Percentiles rank a stretch among this genome's conserved stretches.
These are phyloP conservation scores for Penicillium sp. DNA, from an alignment of 2,329 filamentous ascomycete species.

Conservation along the genomic window DNA sequence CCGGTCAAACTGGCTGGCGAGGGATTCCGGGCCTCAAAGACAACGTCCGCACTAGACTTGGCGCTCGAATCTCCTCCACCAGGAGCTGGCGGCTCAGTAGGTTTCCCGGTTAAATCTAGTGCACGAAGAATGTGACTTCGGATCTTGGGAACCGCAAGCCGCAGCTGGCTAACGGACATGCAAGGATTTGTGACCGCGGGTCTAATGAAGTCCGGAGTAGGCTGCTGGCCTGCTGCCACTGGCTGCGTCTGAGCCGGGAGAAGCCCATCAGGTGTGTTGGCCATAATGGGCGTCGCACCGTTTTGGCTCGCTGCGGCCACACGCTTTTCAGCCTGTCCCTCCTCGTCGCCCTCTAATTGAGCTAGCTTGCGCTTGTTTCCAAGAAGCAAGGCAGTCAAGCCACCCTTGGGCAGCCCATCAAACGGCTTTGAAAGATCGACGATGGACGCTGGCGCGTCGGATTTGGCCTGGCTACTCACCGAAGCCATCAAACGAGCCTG, in stretches of 20 bases:
- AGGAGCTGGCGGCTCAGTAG: slow-evolving; percentile 41
- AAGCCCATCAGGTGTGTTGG: slow-evolving; percentile 74
- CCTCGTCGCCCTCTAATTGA: slow-evolving; percentile 72
- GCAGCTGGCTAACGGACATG: slow-evolving; percentile 76
- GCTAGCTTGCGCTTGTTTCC: slow-evolving; percentile 89
- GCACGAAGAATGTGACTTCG: slow-evolving; percentile 79
- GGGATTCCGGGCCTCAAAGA: slow-evolving; percentile 88
- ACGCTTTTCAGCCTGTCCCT: slow-evolving; percentile 60
- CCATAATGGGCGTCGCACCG: slow-evolving; percentile 71
- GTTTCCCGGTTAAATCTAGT: slow-evolving; percentile 59
- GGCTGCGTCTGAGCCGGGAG: slow-evolving; percentile 69
- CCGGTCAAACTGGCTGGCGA: slow-evolving; percentile 59
- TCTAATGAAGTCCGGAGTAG: slow-evolving; percentile 79
- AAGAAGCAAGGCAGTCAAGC: slow-evolving; percentile 78
- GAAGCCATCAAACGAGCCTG: slow-evolving; percentile 84
- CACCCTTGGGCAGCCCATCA: slow-evolving; percentile 87
- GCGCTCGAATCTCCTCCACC: slow-evolving; percentile 33
- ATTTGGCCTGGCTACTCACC: slow-evolving; percentile 62
- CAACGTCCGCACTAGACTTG: slow-evolving; percentile 65
- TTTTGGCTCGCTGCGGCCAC: slow-evolving; percentile 59
- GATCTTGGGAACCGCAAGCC: slow-evolving; percentile 84
- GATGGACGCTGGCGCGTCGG: slow-evolving; percentile 75
- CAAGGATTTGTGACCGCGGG: slow-evolving; percentile 83
- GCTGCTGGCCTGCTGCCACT: slow-evolving; percentile 60
- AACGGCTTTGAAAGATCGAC: slow-evolving; percentile 92